Percentiles rank a stretch among this genome's conserved stretches.
These are phyloP conservation scores for Hyphodiscus hymeniophilus DNA, from an alignment of 495 filamentous ascomycete genomes.

Conservation along the genomic window DNA sequence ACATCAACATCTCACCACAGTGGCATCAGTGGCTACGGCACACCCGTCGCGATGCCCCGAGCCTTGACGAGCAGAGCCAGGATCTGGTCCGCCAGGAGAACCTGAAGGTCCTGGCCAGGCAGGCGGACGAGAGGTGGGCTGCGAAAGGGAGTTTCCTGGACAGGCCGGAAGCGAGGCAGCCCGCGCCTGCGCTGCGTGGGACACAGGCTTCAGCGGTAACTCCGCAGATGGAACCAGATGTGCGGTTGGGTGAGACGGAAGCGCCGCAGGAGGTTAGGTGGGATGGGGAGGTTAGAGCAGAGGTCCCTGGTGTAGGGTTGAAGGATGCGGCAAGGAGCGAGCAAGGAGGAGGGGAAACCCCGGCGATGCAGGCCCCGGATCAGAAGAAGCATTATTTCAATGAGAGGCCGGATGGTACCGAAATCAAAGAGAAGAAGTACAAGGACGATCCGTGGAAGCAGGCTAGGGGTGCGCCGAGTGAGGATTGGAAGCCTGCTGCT, in stretches of 20 bases:
- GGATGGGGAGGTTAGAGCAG: background rate
- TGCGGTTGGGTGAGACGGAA: background rate
- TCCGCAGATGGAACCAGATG: background rate
- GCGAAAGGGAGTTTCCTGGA: conserved; percentile 58
- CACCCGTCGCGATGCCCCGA: conserved; percentile 61
- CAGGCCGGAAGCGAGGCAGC: conserved; percentile 37
- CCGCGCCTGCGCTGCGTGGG: conserved; percentile 18
- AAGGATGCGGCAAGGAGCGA: background rate
- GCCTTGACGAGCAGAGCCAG: conserved; percentile 61
- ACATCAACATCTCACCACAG: conserved; percentile 57
- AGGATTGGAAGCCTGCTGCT: conserved; percentile 67
- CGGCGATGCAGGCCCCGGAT: background rate
- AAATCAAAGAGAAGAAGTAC: conserved; percentile 20
- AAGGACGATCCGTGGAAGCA: conserved; percentile 55
- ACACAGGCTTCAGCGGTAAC: background rate
- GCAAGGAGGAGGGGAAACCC: background rate
- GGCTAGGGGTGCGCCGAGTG: conserved; percentile 46
- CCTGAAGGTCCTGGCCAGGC: conserved; percentile 64
- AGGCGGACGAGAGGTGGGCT: conserved; percentile 82
- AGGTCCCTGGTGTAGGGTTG: background rate
- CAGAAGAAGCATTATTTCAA: conserved; percentile 11
- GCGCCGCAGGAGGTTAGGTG: background rate
- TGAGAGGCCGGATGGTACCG: conserved; percentile 13
- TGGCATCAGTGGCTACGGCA: conserved; percentile 98
- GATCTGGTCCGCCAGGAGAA: conserved; percentile 60